Evolutionary conservation across 1,284 basidiomycete genomes (phyloP).

Genomic region (Erythrobasidium hasegawianum): DNA sequence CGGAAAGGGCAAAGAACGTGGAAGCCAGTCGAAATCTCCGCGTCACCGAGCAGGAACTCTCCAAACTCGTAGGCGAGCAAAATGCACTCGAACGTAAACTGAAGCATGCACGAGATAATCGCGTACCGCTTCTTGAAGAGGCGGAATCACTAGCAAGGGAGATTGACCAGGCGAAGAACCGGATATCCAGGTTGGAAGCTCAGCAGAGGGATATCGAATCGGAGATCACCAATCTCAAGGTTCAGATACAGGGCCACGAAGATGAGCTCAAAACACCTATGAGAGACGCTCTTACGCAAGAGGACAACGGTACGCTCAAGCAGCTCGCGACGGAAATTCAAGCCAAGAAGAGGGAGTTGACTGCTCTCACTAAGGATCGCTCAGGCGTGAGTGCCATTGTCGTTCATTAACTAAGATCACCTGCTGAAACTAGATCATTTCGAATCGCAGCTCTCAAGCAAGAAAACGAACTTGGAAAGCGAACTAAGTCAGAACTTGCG

Average conservation of each 20-base stretch:
- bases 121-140: constrained; percentile 66
- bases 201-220: constrained; percentile 68
- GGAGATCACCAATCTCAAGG: constrained; percentile 61
- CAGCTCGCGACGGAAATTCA: constrained; percentile 73
- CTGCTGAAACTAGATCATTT: no score
- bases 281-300: constrained; percentile 64
- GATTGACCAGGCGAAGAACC: constrained; percentile 64
- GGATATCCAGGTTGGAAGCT: constrained; percentile 64
- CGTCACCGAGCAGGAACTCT: constrained; percentile 81
- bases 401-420: no score
- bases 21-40: constrained; percentile 71
- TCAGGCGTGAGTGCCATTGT: constrained; percentile 62
- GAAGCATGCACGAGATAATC: constrained; percentile 64
- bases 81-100: constrained; percentile 68
- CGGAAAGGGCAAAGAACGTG: constrained; percentile 61
- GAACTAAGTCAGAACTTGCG: constrained; percentile 86
- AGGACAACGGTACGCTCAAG: constrained; percentile 69
- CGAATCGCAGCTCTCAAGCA: constrained; percentile 59
- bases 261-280: constrained; percentile 74
- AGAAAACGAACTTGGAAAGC: constrained; percentile 79
- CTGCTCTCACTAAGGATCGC: constrained; percentile 65
- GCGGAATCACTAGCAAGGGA: constrained; percentile 62
- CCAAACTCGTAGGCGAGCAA: constrained; percentile 67
- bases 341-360: constrained; percentile 63
- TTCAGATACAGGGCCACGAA: constrained; percentile 60